Evolutionary conservation across 1,284 basidiomycete genomes (phyloP).

Genomic region (Ceratobasidium sp.): DNA sequence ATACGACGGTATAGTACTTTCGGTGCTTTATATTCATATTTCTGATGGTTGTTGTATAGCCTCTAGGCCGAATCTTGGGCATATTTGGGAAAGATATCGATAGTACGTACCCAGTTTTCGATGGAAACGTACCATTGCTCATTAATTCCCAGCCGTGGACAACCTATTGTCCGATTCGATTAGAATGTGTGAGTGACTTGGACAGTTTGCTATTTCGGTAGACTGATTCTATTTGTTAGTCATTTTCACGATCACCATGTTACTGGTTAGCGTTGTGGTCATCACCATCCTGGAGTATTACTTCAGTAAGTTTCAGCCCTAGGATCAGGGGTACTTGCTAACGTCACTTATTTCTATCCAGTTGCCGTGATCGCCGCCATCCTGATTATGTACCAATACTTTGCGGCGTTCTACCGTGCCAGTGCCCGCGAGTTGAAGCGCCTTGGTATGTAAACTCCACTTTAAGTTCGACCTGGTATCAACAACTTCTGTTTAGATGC

Average conservation of each 20-base stretch:
- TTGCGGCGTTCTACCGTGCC: conserved; percentile 72
- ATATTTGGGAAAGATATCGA: conserved; percentile 76
- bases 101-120: conserved; percentile 55
- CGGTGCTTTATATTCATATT: not conserved
- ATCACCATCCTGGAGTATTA: conserved; percentile 78
- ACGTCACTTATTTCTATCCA: not conserved
- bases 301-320: conserved; percentile 64
- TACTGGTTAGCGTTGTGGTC: conserved; percentile 72
- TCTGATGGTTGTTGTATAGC: conserved; percentile 56
- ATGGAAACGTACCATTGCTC: not conserved
- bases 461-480: not conserved
- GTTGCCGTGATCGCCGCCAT: conserved; percentile 66
- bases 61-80: conserved; percentile 72
- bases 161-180: conserved; percentile 75
- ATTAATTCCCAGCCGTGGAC: conserved; percentile 63
- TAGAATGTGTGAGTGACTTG: conserved; percentile 66
- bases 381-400: conserved; percentile 66
- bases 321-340: not conserved
- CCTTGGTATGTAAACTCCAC: conserved; percentile 61
- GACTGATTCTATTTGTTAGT: conserved; percentile 56
- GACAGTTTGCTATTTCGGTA: no score
- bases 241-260: conserved; percentile 63
- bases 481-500: conserved; percentile 60
- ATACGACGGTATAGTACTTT: conserved; percentile 52
- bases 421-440: conserved; percentile 68